Evolutionary conservation across 345 rosid species (phyloP).

Genomic region (Citrus trifoliata): DNA sequence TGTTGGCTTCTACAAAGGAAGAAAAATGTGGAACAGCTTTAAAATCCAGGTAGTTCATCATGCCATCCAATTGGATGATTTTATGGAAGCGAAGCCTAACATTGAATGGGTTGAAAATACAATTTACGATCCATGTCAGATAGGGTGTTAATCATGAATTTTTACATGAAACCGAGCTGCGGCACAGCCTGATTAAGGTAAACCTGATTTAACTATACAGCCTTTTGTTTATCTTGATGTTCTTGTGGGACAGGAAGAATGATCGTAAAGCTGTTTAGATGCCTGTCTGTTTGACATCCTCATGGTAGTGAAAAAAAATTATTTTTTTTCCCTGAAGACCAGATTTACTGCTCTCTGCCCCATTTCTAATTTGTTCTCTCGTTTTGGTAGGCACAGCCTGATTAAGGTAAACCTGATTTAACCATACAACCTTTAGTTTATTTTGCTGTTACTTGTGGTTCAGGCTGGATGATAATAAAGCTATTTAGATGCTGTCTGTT

Average conservation of each 20-base stretch:
- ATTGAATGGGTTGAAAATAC: background rate
- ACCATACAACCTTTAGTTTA: background rate
- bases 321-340: too few relatives aligned
- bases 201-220: background rate
- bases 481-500: background rate
- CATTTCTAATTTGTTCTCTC: background rate
- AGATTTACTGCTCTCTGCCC: background rate
- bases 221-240: conserved; percentile 1
- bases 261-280: background rate
- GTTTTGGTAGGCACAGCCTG: background rate
- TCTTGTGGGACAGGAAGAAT: background rate
- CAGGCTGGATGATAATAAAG: background rate
- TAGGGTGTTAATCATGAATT: background rate
- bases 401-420: background rate
- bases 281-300: background rate
- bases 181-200: background rate
- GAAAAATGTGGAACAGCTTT: background rate
- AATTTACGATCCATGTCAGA: background rate
- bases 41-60: background rate
- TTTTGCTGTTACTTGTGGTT: background rate
- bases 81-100: background rate
- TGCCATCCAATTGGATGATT: background rate
- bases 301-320: too few relatives aligned
- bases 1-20: background rate
- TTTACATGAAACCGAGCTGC: background rate